Evolutionary conservation across 2,329 filamentous ascomycete species (phyloP), one percentile per base, ranked within the genome.

Genomic region (Atkinsonella texensis): DNA sequence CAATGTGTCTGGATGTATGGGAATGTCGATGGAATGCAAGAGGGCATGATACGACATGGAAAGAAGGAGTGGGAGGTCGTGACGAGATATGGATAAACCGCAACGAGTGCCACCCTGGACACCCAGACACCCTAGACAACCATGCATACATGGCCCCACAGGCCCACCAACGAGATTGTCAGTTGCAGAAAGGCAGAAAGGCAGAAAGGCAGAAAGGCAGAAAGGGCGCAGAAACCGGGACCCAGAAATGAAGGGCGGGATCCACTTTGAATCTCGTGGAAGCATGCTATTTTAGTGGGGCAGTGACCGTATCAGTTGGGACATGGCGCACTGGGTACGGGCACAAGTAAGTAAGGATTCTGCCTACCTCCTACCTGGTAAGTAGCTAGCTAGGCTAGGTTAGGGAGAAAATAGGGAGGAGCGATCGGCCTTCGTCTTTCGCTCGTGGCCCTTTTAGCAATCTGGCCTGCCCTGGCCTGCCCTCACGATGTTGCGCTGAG

Each of bases 41-140:
- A 45, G 35, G 42, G 39, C 18, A 12, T n/a, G 31, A 33, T 41
- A 38, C 15, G 13, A 23, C 43, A 45, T 39, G 48, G 39, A 42
- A 31, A 49, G 35, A 53, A 38, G 49, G 40, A 46, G 44, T 53
- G 52, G 52, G 44, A 46, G 38, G 38, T 42, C 17, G 9, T 28
- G 52, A 46, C 49, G 48, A 53, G 52, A 51, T 51, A 53, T 49
- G 49, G 46, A 54, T 52, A 33, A 49, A 46, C 46, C 40, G 28
- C 39, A 46, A 12, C 28, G 20, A 39, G 45, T 46, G 23, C 28
- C 20, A 3, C 20, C 20, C 5, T 23, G 20, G 20, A 23, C 20
- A 23, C 38, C 20, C n/a, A n/a, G n/a, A n/a, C n/a, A n/a, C n/a
- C n/a, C 23, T 9, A 5, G 39, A 44, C 15, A 23, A 33, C 49